phyloP scores from a whole-genome alignment of 371 early-diverging fungal genomes.

The Nematocida sp. region DNA sequence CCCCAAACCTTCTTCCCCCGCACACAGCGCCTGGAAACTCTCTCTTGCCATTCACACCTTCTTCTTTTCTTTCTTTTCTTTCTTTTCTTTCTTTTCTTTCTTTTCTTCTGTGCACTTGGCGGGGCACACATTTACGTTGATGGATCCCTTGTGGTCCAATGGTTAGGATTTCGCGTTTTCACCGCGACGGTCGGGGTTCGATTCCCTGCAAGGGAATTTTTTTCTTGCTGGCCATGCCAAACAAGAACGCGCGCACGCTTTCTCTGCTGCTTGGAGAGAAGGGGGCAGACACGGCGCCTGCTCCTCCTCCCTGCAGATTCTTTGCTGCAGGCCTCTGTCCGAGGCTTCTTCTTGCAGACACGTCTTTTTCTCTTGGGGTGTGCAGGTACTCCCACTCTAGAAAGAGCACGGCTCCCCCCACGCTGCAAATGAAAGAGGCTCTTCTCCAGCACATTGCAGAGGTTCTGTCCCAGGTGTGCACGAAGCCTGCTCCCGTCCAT shows the following conservation, averaged over 20 bases:
- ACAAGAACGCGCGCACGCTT: neutral
- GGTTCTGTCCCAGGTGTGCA: no score
- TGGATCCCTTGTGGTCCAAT: conserved; percentile 54
- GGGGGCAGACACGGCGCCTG: neutral
- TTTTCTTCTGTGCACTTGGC: neutral
- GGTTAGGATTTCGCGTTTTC: conserved; percentile 56
- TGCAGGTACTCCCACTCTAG: neutral
- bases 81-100: neutral
- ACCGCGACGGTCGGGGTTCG: conserved; percentile 57
- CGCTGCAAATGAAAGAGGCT: neutral
- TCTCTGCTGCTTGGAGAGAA: neutral
- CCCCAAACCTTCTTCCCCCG: no score
- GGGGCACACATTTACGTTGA: neutral
- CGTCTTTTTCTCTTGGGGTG: neutral
- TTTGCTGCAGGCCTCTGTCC: neutral
- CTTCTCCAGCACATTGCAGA: no score
- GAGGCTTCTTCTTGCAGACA: neutral
- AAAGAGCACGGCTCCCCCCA: neutral
- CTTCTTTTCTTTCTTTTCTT: neutral
- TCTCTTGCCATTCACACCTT: no score
- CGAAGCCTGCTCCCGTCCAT: neutral
- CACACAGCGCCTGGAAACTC: no score
- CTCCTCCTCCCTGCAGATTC: neutral
- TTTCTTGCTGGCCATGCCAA: conserved; percentile 35
- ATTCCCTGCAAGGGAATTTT: conserved; percentile 59